phyloP scores from a whole-genome alignment of 352 stramenopile genomes.

The Globisporangium barbulae region DNA sequence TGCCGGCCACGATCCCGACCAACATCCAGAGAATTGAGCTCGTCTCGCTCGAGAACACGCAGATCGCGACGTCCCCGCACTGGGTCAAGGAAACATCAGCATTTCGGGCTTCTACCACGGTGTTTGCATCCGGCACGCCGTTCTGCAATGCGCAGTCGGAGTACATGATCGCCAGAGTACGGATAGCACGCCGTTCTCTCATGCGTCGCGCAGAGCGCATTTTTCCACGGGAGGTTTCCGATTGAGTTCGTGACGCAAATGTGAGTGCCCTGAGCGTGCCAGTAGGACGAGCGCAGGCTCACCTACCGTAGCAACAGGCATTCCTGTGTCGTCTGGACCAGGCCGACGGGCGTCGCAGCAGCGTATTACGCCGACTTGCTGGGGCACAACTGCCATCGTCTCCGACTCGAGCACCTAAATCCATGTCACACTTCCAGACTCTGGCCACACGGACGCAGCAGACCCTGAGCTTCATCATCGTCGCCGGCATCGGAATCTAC shows the following conservation, averaged over 20 bases:
- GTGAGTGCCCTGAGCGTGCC: background rate
- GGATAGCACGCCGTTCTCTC: background rate
- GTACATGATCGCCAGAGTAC: background rate
- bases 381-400: background rate
- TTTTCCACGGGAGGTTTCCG: background rate
- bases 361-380: background rate
- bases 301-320: background rate
- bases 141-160: background rate
- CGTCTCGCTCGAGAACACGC: constrained; percentile 6
- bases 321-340: background rate
- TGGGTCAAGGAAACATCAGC: background rate
- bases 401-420: background rate
- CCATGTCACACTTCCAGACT: background rate
- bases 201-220: constrained; percentile 1
- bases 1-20: background rate
- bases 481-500: background rate
- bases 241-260: constrained; percentile 4
- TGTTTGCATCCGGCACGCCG: background rate
- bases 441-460: background rate
- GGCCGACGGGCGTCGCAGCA: background rate
- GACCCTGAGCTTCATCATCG: background rate
- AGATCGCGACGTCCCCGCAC: background rate
- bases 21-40: background rate
- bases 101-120: background rate
- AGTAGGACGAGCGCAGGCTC: no score